Conservation (phyloP, 768 basidiomycete species). For the Baorangia bicolor region DNA sequence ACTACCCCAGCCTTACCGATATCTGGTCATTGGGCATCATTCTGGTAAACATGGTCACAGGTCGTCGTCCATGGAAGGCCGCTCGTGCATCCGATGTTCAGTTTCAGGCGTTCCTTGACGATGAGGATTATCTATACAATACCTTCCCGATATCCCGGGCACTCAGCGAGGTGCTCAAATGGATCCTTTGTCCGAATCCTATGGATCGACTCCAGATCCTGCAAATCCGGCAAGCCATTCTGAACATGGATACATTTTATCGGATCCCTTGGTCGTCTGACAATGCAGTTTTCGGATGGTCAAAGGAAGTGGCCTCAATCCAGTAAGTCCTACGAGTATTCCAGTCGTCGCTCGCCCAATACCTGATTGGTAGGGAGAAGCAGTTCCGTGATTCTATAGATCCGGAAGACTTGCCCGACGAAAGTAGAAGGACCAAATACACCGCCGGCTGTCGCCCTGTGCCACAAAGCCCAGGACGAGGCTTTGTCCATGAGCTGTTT, state of each 20-base stretch:
- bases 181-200: conserved; percentile 17
- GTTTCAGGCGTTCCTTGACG: conserved; percentile 15
- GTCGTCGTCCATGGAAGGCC: conserved; percentile 27
- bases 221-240: conserved; percentile 18
- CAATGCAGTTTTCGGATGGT: background rate
- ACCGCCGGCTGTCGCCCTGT: background rate
- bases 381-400: background rate
- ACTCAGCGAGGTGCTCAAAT: conserved; percentile 14
- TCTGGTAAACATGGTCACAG: conserved; percentile 78
- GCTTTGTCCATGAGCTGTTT: background rate
- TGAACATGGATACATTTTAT: conserved; percentile 17
- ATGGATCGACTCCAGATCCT: conserved; percentile 14
- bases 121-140: conserved; percentile 15
- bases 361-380: background rate
- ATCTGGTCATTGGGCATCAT: conserved; percentile 80
- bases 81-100: conserved; percentile 8
- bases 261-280: background rate
- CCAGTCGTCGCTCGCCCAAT: background rate
- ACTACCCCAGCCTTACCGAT: conserved; percentile 39
- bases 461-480: background rate
- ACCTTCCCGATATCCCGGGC: conserved; percentile 15
- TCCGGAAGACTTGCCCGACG: background rate
- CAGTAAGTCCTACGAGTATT: background rate
- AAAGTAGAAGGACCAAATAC: background rate
- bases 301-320: background rate